Percentiles rank a stretch among this genome's conserved stretches.
These are phyloP conservation scores for Pythium oligandrum DNA, from an alignment of 352 stramenopile genomes.

Conservation along the genomic window DNA sequence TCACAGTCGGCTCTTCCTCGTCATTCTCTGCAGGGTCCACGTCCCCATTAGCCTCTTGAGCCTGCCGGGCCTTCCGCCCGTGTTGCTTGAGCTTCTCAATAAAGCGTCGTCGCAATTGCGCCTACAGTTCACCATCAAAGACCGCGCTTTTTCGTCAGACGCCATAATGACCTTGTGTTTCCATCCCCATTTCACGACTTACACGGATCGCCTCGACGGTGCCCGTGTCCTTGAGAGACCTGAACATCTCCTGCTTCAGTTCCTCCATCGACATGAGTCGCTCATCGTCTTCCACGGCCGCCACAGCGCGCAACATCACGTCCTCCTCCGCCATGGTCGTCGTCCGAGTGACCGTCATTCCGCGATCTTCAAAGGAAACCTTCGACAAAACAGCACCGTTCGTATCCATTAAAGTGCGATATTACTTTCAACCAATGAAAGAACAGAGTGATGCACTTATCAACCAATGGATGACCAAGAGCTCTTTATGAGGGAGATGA, in stretches of 20 bases:
- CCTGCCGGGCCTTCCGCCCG: constrained; percentile 10
- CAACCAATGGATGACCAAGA: too few relatives aligned
- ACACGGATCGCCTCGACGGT: constrained; percentile 63
- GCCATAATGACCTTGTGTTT: too few relatives aligned
- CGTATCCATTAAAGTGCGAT: too few relatives aligned
- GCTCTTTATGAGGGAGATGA: too few relatives aligned
- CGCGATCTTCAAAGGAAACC: constrained; percentile 8
- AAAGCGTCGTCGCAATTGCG: constrained; percentile 56
- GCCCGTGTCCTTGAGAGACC: constrained; percentile 54
- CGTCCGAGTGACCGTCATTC: background rate
- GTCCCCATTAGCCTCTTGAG: constrained; percentile 4
- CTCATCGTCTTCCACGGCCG: constrained; percentile 1
- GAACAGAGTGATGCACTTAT: background rate
- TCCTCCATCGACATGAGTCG: constrained; percentile 54
- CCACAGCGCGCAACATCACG: constrained; percentile 3
- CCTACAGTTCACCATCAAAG: constrained; percentile 18
- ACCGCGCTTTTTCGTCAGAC: too few relatives aligned
- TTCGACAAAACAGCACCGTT: constrained; percentile 2
- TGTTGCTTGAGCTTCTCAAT: constrained; percentile 68
- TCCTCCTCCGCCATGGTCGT: constrained; percentile 4
- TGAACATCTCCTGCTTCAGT: constrained; percentile 69
- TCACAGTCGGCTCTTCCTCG: background rate
- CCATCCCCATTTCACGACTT: background rate
- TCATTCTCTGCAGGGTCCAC: constrained; percentile 3
- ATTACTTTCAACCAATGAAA: constrained; percentile 5